A percentile compares a stretch with the other conserved stretches of the same genome.
Conservation (phyloP, 805 yeast species). For the Martiniozyma abietophila region DNA sequence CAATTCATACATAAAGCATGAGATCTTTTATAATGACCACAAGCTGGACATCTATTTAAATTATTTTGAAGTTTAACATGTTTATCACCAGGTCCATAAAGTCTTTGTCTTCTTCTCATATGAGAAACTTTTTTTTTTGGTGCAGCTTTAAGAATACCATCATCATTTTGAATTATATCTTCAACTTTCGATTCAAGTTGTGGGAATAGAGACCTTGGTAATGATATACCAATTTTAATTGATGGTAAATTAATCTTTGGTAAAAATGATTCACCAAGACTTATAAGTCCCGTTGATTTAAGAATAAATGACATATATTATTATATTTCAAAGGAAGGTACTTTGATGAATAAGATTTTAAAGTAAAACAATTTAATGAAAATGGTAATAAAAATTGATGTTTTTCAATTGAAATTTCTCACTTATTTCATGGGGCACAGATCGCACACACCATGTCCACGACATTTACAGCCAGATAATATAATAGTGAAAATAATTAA, state of each 20-base stretch:
- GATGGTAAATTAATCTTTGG: slow-evolving; percentile 14
- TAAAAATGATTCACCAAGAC: slow-evolving; percentile 10
- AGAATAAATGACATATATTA: slow-evolving; percentile 10
- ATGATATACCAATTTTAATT: slow-evolving; percentile 14
- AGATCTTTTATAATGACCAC: slow-evolving; percentile 86
- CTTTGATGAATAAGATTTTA: too few species aligned
- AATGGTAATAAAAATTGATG: too few species aligned
- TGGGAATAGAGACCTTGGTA: slow-evolving; percentile 15
- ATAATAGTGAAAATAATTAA: too few species aligned
- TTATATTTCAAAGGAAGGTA: slow-evolving; percentile 1
- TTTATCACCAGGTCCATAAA: slow-evolving; percentile 74
- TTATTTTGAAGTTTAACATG: slow-evolving; percentile 68
- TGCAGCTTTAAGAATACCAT: slow-evolving; percentile 77
- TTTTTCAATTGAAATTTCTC: slow-evolving; percentile 1
- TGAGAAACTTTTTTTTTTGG: slow-evolving; percentile 93
- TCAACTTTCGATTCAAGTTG: slow-evolving; percentile 29
- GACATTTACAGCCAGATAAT: too few species aligned
- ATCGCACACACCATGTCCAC: background rate
- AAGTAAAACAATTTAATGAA: too few species aligned
- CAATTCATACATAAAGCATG: slow-evolving; percentile 92
- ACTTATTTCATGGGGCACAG: background rate
- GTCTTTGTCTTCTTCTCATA: slow-evolving; percentile 74
- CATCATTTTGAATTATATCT: slow-evolving; percentile 41
- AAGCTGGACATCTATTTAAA: slow-evolving; percentile 86
- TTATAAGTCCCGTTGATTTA: slow-evolving; percentile 11